Evolutionary conservation across 768 basidiomycete species (phyloP).

Genomic region (Panus rudis): DNA sequence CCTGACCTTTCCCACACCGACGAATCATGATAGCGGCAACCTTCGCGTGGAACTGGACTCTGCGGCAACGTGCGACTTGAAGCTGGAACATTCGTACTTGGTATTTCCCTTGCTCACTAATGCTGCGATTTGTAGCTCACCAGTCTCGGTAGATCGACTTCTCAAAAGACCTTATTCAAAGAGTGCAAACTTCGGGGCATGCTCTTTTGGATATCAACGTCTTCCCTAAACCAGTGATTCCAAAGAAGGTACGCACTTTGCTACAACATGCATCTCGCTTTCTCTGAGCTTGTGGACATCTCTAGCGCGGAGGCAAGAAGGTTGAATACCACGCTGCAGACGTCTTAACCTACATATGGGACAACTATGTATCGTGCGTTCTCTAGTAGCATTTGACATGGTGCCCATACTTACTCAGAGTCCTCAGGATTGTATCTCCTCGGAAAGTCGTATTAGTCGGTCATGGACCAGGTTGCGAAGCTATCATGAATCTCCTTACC

Average conservation of each 20-base stretch:
- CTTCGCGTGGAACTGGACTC: slow-evolving; percentile 78
- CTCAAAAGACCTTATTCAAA: slow-evolving; percentile 70
- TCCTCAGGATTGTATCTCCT: too few relatives aligned
- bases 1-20: background rate
- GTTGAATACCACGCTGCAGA: slow-evolving; percentile 35
- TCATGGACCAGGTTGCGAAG: slow-evolving; percentile 77
- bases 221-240: slow-evolving; percentile 48
- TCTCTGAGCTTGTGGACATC: background rate
- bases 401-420: background rate
- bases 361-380: slow-evolving; percentile 87
- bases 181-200: slow-evolving; percentile 63
- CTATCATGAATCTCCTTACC: slow-evolving; percentile 69
- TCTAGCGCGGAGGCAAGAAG: slow-evolving; percentile 27
- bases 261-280: background rate
- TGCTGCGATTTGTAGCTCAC: background rate
- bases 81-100: slow-evolving; percentile 78
- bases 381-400: background rate
- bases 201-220: slow-evolving; percentile 85
- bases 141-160: slow-evolving; percentile 62
- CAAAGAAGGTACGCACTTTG: slow-evolving; percentile 25
- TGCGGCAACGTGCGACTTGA: slow-evolving; percentile 61
- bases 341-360: slow-evolving; percentile 85
- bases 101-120: slow-evolving; percentile 33
- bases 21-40: slow-evolving; percentile 58
- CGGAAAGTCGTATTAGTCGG: slow-evolving; percentile 76